Evolutionary conservation across 2,329 filamentous ascomycete species (phyloP).

Genomic region (Colletotrichum liaoningense): DNA sequence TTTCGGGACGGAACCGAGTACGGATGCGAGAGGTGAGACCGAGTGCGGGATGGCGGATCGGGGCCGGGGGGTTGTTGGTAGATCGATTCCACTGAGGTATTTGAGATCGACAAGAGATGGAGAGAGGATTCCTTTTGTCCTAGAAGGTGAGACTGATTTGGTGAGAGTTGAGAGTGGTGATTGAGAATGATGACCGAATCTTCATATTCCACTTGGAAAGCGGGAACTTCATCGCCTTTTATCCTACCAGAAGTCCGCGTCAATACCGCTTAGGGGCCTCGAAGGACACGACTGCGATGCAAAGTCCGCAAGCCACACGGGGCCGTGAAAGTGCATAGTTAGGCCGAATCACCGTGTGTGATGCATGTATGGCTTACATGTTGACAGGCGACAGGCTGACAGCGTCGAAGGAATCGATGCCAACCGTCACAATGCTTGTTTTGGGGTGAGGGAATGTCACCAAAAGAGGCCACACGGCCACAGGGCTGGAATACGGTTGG

Average conservation of each 20-base stretch:
- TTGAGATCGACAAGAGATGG: not conserved
- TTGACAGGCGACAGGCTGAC: no score
- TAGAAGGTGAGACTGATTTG: not conserved
- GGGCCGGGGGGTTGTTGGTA: not conserved
- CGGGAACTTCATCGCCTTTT: not conserved
- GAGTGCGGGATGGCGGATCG: not conserved
- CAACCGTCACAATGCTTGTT: not conserved
- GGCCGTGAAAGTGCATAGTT: not conserved
- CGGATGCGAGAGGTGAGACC: conserved; percentile 26
- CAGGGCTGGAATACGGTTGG: conserved; percentile 16
- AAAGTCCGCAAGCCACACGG: not conserved
- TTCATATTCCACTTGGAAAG: not conserved
- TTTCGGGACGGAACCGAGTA: conserved; percentile 17
- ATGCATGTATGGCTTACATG: not conserved
- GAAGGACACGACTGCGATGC: not conserved
- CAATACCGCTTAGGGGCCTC: not conserved
- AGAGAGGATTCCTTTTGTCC: not conserved
- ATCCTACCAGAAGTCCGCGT: not conserved
- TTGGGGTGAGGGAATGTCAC: not conserved
- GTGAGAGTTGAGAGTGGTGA: not conserved
- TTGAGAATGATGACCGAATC: not conserved
- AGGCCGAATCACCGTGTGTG: conserved; percentile 12
- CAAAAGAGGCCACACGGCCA: not conserved
- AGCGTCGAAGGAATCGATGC: not conserved
- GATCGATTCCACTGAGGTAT: not conserved